phyloP scores from a whole-genome alignment of 495 filamentous ascomycete genomes.

The Stereocaulon alpinum region DNA sequence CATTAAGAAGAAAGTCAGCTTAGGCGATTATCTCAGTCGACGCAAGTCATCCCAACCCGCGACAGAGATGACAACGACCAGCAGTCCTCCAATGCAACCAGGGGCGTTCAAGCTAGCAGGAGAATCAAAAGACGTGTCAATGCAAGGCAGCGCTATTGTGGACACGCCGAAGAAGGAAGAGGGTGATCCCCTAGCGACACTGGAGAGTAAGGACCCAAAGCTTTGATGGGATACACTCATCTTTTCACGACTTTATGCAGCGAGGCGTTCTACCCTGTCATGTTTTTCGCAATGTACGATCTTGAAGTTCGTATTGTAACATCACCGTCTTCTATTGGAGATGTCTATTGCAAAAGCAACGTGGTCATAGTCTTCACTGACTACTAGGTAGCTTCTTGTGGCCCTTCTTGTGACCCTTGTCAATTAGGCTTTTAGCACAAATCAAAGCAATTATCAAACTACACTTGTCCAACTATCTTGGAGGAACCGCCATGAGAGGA shows the following conservation, averaged over 20 bases:
- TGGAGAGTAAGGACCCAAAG: slow-evolving; percentile 11
- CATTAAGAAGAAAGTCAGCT: slow-evolving; percentile 53
- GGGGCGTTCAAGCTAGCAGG: slow-evolving; percentile 12
- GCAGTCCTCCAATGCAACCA: slow-evolving; percentile 14
- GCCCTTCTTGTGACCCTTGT: neutral
- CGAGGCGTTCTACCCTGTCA: slow-evolving; percentile 13
- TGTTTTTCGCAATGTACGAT: slow-evolving; percentile 5
- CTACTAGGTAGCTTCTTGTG: neutral
- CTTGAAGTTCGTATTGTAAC: neutral
- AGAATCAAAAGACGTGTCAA: slow-evolving; percentile 11
- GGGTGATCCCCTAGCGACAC: slow-evolving; percentile 12
- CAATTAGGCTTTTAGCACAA: neutral
- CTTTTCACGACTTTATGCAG: slow-evolving; percentile 16
- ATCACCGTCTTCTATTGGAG: neutral
- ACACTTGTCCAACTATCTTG: neutral
- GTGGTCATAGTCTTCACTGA: neutral
- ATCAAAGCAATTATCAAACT: neutral
- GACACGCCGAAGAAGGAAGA: slow-evolving; percentile 20
- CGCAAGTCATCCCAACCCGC: slow-evolving; percentile 26
- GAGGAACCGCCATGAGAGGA: no score
- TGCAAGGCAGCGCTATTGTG: slow-evolving; percentile 14
- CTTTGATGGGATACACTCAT: neutral
- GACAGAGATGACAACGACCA: slow-evolving; percentile 14
- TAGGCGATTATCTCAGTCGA: slow-evolving; percentile 55
- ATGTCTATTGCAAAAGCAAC: neutral